Base-by-base conservation (phyloP, 495 filamentous ascomycete species). In the Daldinia vernicosa region DNA sequence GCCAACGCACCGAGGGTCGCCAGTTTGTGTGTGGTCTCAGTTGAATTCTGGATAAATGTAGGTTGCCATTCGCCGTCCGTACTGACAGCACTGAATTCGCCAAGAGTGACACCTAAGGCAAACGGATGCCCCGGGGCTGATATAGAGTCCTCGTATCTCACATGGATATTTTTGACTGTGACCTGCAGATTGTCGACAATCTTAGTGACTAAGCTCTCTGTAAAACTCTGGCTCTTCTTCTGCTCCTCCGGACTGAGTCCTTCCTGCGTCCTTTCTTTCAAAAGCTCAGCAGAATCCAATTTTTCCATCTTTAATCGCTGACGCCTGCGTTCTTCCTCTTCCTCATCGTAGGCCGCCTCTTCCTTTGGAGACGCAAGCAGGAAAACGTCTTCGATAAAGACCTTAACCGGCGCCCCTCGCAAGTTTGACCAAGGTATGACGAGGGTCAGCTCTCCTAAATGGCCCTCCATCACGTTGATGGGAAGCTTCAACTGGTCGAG, bases 161-260 rank as follows among this genome's bases (percentile, higher is more conserved):
- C 87, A 78, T 99, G 95, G 56, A 99, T 96, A 76, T 98, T 98
- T 85, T 97, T 98, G 77, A 99, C 90, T 24, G 90, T 96, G 63
- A 99, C 91, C 79, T 99, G 95, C 35, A 99, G 85, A 76, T 99
- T 99, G 83, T 99, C 95, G 69, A 98, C 92, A 73, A 99, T 96
- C 70, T 95, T 97, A 24, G 95, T 97, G 35, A 94, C 89, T 63
- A 99, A 80, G 78, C 93, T 98, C 71, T 95, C 90, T 15, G 95
- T 97, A 77, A 99, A 99, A 79, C 92, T 97, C 81, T 98, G 95
- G 75, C 91, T 97, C 76, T 94, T 94, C 76, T 97, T 91, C 79
- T 97, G 91, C 72, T 99, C 95, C 76, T 98, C 95, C 71, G 88
- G 87, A 74, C 90, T 95, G 87, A 98, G 91, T 58, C 95, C 95